Evolutionary conservation across 106 monocot species (phyloP).

Genomic region (Allium cepa): DNA sequence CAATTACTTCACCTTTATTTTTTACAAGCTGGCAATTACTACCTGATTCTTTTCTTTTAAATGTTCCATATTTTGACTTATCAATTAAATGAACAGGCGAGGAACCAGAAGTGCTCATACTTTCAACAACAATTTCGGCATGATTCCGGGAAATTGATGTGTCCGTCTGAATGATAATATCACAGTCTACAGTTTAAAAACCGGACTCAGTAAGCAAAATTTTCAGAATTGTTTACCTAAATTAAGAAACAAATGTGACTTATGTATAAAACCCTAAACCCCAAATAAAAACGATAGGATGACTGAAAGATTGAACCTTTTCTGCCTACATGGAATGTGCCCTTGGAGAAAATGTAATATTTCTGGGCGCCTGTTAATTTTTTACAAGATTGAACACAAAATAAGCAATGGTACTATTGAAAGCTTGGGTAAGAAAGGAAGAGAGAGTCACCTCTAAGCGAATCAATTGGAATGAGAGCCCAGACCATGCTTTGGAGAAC

Average conservation of each 20-base stretch:
- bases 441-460: constrained; percentile 38
- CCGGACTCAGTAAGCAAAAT: neutral
- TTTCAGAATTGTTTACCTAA: too few relatives aligned
- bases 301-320: constrained; percentile 47
- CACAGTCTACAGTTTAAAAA: constrained; percentile 53
- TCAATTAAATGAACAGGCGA: constrained; percentile 45
- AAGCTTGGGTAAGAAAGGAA: neutral
- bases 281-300: neutral
- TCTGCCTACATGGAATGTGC: constrained; percentile 83
- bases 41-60: constrained; percentile 55
- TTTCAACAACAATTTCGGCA: constrained; percentile 70
- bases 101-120: constrained; percentile 15
- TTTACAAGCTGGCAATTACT: constrained; percentile 38
- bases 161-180: constrained; percentile 81
- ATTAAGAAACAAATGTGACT: neutral
- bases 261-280: constrained; percentile 1
- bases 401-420: neutral
- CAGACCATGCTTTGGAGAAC: constrained; percentile 42
- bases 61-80: constrained; percentile 85
- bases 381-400: neutral
- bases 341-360: constrained; percentile 78
- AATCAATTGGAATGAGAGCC: constrained; percentile 48
- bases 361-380: constrained; percentile 19
- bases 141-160: constrained; percentile 72
- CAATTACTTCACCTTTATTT: constrained; percentile 37